Evolutionary conservation across 306 rosid species (phyloP).

Genomic region (Rosa lucieae): DNA sequence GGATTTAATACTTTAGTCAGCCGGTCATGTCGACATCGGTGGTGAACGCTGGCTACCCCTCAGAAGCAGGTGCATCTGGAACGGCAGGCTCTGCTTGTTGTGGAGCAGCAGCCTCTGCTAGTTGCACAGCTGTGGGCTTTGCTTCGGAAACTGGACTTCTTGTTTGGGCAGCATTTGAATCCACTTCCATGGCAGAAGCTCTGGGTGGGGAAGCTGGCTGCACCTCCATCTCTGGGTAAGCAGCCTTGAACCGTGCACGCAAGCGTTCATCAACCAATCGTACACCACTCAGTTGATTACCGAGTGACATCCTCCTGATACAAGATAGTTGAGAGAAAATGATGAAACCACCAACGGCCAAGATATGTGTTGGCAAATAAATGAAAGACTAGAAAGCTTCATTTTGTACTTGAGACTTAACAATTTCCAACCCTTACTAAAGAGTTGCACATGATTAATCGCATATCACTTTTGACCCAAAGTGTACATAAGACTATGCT

Average conservation of each 20-base stretch:
- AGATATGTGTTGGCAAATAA: background rate
- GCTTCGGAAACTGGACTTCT: constrained; percentile 63
- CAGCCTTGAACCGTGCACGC: constrained; percentile 96
- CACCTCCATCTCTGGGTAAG: constrained; percentile 94
- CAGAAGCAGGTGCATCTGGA: constrained; percentile 49
- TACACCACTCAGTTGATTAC: constrained; percentile 88
- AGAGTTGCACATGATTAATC: background rate
- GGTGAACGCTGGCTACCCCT: constrained; percentile 46
- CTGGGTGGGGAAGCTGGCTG: constrained; percentile 91
- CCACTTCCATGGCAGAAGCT: constrained; percentile 75
- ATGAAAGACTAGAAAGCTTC: background rate
- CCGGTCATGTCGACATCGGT: constrained; percentile 46
- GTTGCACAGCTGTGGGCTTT: constrained; percentile 36
- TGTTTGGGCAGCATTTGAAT: constrained; percentile 51
- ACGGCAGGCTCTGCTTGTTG: constrained; percentile 53
- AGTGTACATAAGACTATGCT: background rate
- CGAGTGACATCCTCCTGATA: constrained; percentile 96
- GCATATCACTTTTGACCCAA: background rate
- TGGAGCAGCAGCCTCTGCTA: constrained; percentile 41
- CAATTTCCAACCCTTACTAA: background rate
- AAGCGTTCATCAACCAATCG: constrained; percentile 93
- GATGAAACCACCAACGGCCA: background rate
- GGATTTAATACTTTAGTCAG: constrained; percentile 32
- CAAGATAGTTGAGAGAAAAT: background rate
- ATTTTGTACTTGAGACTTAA: background rate